Evolutionary conservation across 345 rosid species (phyloP).

Genomic region (Camelina sativa): DNA sequence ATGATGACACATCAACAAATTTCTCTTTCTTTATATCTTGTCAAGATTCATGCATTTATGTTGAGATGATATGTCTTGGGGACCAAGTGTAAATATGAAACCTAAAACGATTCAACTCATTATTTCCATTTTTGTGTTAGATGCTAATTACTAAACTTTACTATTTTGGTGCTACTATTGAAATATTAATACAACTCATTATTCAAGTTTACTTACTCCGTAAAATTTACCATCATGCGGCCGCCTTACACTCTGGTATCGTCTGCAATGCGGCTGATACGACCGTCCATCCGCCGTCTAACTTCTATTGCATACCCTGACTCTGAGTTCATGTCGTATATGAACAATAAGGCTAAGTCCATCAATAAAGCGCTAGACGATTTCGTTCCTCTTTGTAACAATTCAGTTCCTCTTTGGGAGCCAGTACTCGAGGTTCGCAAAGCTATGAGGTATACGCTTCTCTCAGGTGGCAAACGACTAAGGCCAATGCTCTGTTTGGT

Average conservation of each 20-base stretch:
- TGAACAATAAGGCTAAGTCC: background rate
- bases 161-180: background rate
- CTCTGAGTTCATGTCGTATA: background rate
- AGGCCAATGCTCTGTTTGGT: conserved; percentile 8
- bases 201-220: background rate
- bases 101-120: background rate
- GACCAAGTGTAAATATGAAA: background rate
- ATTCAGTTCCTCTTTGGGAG: background rate
- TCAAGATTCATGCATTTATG: background rate
- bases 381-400: background rate
- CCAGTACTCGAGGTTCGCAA: background rate
- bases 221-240: background rate
- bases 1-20: background rate
- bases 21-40: background rate
- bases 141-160: background rate
- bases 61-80: background rate
- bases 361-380: background rate
- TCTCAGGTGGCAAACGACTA: background rate
- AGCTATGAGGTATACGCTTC: background rate
- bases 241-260: background rate
- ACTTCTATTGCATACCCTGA: background rate
- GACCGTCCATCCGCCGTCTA: background rate
- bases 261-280: background rate
- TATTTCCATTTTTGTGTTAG: background rate
- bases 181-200: background rate